These are phyloP conservation scores for Aureobasidium sp. DNA, from an alignment of 2,329 filamentous ascomycete genomes.

Conservation along the genomic window DNA sequence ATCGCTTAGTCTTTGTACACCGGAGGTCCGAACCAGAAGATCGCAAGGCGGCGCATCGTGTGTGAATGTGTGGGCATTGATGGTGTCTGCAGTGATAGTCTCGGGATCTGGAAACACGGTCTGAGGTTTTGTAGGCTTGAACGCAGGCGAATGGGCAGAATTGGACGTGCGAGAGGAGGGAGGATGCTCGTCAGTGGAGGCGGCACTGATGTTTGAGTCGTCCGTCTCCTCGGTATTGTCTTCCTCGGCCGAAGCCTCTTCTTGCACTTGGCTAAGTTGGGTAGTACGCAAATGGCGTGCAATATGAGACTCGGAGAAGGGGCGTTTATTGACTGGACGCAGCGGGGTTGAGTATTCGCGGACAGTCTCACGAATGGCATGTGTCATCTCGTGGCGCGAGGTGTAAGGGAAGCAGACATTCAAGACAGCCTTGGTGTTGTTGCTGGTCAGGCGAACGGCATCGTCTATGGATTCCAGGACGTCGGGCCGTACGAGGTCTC, in stretches of 20 bases:
- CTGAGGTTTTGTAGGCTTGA: constrained; percentile 30
- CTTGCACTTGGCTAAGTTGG: constrained; percentile 35
- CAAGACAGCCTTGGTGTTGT: constrained; percentile 69
- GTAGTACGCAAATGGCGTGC: constrained; percentile 67
- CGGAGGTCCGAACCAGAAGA: constrained; percentile 84
- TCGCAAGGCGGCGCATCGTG: constrained; percentile 79
- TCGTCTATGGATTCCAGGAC: constrained; percentile 82
- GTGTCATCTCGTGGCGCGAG: constrained; percentile 88
- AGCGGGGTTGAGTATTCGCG: constrained; percentile 70
- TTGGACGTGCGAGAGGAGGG: constrained; percentile 32
- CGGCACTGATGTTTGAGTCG: constrained; percentile 15
- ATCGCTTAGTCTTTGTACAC: constrained; percentile 85
- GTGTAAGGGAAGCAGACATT: constrained; percentile 99
- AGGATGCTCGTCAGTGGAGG: constrained; percentile 23
- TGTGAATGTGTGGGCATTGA: constrained; percentile 84
- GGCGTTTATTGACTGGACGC: constrained; percentile 45
- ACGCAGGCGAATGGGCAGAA: constrained; percentile 32
- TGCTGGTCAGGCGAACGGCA: constrained; percentile 76
- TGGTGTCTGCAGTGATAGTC: constrained; percentile 72
- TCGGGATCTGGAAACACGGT: constrained; percentile 66
- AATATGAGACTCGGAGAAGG: constrained; percentile 84
- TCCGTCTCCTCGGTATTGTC: constrained; percentile 17
- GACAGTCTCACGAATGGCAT: constrained; percentile 80
- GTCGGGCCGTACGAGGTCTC: constrained; percentile 75
- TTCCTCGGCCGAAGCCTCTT: constrained; percentile 19